Conservation (phyloP, 768 basidiomycete species). For the Mycena sanguinolenta region DNA sequence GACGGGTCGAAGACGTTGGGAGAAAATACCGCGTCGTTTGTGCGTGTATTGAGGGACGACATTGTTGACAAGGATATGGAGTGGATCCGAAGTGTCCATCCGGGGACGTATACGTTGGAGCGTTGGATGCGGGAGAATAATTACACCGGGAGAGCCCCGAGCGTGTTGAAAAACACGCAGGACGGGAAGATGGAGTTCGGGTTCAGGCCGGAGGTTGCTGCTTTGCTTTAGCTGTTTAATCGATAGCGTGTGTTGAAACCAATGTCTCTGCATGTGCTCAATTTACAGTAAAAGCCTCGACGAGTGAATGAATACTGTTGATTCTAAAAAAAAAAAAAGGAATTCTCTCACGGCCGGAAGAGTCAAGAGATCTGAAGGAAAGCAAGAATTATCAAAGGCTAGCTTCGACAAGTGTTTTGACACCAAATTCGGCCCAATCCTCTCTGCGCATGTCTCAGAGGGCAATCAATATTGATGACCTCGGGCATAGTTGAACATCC, state of each 20-base stretch:
- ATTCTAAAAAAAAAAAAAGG: too few species aligned
- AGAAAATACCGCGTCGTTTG: conserved; percentile 50
- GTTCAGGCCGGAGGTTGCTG: background rate
- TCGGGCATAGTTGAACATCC: background rate
- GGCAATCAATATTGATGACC: background rate
- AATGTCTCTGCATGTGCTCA: too few species aligned
- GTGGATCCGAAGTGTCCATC: conserved; percentile 48
- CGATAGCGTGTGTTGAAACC: too few species aligned
- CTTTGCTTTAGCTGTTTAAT: background rate
- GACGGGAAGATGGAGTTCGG: conserved; percentile 16
- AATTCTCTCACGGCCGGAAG: too few species aligned
- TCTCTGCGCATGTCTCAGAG: too few species aligned
- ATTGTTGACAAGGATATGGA: conserved; percentile 49
- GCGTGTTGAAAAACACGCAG: conserved; percentile 21
- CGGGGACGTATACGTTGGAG: conserved; percentile 45
- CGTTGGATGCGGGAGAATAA: conserved; percentile 47
- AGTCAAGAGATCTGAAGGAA: too few species aligned
- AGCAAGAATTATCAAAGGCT: too few species aligned
- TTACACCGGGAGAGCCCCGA: conserved; percentile 38
- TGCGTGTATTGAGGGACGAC: conserved; percentile 49
- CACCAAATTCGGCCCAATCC: too few species aligned
- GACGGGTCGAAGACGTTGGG: conserved; percentile 28
- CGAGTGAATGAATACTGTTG: background rate
- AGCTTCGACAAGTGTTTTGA: too few species aligned
- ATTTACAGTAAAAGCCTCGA: too few species aligned